phyloP scores from a whole-genome alignment of 1,139 yeast genomes.

The Ashbya aceris region DNA sequence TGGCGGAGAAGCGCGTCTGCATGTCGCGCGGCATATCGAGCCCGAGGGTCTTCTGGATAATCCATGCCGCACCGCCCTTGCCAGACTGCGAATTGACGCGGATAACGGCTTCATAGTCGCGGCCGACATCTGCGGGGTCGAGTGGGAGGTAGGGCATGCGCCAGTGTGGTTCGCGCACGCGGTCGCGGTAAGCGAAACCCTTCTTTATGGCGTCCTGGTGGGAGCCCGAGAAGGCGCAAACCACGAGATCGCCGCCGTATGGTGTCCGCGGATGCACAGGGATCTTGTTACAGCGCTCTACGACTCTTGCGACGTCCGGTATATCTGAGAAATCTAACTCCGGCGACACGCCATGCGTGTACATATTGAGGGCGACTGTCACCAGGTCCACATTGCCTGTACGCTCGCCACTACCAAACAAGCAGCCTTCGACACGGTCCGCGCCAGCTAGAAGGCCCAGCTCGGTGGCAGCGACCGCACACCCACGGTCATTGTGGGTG shows the following conservation, averaged over 20 bases:
- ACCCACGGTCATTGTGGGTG: conserved; percentile 94
- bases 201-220: conserved; percentile 98
- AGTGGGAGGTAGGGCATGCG: conserved; percentile 88
- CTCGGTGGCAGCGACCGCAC: conserved; percentile 97
- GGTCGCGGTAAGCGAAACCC: conserved; percentile 64
- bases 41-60: conserved; percentile 77
- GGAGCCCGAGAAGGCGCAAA: conserved; percentile 92
- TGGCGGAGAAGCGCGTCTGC: conserved; percentile 80
- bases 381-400: conserved; percentile 96
- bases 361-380: conserved; percentile 83
- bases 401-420: conserved; percentile 96
- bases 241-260: conserved; percentile 93
- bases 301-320: conserved; percentile 69
- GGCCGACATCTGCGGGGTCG: conserved; percentile 93
- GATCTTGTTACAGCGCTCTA: conserved; percentile 90
- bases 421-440: conserved; percentile 94
- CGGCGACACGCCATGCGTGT: conserved; percentile 89
- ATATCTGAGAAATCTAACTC: conserved; percentile 80
- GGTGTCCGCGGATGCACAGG: conserved; percentile 93
- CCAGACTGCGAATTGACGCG: conserved; percentile 98
- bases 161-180: conserved; percentile 46
- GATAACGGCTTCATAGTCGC: conserved; percentile 95
- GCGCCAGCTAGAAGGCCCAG: conserved; percentile 93
- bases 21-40: conserved; percentile 86
- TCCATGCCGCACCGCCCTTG: conserved; percentile 99